Base-by-base conservation (phyloP, 306 rosid species). In the Trifolium fragiferum region DNA sequence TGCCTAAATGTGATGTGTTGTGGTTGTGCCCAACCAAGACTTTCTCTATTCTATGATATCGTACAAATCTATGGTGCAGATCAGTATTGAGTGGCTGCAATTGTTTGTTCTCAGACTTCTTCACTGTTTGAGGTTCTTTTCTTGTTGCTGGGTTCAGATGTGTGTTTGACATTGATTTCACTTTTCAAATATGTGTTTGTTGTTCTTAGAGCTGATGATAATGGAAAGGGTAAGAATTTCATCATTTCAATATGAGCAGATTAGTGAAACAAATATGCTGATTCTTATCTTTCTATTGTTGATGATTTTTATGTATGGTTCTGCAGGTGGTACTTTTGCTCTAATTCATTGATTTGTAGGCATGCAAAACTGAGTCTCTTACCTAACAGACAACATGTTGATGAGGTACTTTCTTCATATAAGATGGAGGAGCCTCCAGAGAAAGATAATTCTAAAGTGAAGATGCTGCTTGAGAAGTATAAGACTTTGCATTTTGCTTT, bases 241-340 rank as follows among this genome's bases (percentile, higher is more conserved):
- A n/a, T n/a, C 49, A 19, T 21, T 13, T 35, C 57, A 66, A 11
- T 21, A 12, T 16, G 40, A 79, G 62, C 47, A 30, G 76, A 47
- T 61, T 47, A 54, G 18, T 15, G 46, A 64, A 69, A 15, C 57
- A 44, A 63, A 21, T 47, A 5, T 72, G 49, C 7, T 65, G 32
- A 19, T 76, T 14, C 21, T 68, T 8, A 0, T 46, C 11, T 33
- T 75, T 46, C 20, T 76, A 20, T 2, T 73, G 41, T 72, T 79
- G 76, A 67, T 76, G 59, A 21, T 25, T 83, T 68, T 67, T 6
- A 12, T 58, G 66, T 62, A 30, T 86, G 80, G 54, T 80, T 70
- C n/a, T 83, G 88, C 86, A 95, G 99, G 99, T 9, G 99, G 99
- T 30, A 95, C 99, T 19, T 95, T 95, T 87, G 99, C 99, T 57